A percentile compares a stretch with the other conserved stretches of the same genome.
phyloP scores from a whole-genome alignment of 1,284 basidiomycete genomes.

The Pyrrhoderma noxium region DNA sequence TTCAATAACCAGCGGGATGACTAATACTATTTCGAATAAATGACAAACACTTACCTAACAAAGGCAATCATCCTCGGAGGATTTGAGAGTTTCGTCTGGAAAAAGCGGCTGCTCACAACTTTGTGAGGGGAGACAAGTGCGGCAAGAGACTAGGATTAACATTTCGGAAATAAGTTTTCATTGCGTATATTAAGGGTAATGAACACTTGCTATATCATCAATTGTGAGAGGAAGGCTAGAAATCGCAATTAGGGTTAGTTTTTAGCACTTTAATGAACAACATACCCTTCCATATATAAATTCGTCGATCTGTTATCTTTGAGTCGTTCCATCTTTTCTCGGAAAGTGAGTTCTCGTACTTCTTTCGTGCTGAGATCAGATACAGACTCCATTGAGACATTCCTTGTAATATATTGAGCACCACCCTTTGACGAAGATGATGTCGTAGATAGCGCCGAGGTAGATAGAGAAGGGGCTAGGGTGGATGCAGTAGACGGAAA shows the following conservation, averaged over 20 bases:
- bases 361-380: slow-evolving; percentile 13
- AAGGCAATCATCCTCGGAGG: slow-evolving; percentile 22
- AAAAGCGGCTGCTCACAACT: slow-evolving; percentile 22
- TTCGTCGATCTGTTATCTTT: slow-evolving; percentile 19
- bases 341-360: slow-evolving; percentile 13
- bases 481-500: slow-evolving; percentile 11
- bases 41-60: slow-evolving; percentile 16
- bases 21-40: not conserved
- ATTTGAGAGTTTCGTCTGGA: slow-evolving; percentile 21
- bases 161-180: not conserved
- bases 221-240: slow-evolving; percentile 22
- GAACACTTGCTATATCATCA: slow-evolving; percentile 17
- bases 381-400: slow-evolving; percentile 9
- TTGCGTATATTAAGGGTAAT: not conserved
- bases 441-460: slow-evolving; percentile 10
- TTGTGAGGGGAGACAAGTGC: slow-evolving; percentile 21
- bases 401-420: slow-evolving; percentile 6
- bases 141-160: slow-evolving; percentile 18
- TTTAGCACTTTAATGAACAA: not conserved
- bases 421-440: slow-evolving; percentile 3
- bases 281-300: slow-evolving; percentile 24
- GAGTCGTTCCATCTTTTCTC: slow-evolving; percentile 20
- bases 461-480: slow-evolving; percentile 11
- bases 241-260: not conserved
- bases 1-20: slow-evolving; percentile 1